Evolutionary conservation across 129 eudicot genomes (phyloP).

Genomic region (Saposhnikovia divaricata): DNA sequence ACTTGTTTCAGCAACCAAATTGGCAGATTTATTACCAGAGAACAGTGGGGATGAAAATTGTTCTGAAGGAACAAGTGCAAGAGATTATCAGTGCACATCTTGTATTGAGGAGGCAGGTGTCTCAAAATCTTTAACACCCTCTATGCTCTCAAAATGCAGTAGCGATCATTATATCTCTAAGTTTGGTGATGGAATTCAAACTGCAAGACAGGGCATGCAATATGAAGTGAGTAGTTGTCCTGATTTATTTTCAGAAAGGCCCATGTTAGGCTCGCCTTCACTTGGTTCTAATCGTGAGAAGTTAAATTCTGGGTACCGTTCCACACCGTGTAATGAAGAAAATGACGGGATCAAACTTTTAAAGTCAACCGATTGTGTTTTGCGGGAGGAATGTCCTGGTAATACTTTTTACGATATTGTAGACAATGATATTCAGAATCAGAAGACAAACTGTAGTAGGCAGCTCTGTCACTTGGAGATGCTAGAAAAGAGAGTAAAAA

Average conservation of each 20-base stretch:
- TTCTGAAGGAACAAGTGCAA: background rate
- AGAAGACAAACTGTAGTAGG: background rate
- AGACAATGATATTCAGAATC: background rate
- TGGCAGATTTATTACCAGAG: background rate
- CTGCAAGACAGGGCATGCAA: background rate
- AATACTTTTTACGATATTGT: slow-evolving; percentile 2
- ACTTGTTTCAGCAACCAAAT: background rate
- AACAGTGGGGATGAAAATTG: background rate
- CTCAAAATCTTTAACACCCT: background rate
- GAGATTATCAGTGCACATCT: background rate
- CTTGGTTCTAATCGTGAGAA: slow-evolving; percentile 4
- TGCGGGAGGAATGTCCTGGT: slow-evolving; percentile 1
- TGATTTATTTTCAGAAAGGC: background rate
- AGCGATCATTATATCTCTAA: background rate
- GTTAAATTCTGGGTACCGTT: background rate
- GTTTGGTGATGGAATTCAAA: background rate
- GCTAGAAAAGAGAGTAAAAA: slow-evolving; percentile 12
- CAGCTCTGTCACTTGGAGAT: slow-evolving; percentile 2
- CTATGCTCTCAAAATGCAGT: background rate
- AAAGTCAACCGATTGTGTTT: background rate
- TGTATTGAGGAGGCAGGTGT: background rate
- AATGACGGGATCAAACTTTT: background rate
- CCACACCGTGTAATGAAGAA: background rate
- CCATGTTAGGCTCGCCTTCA: slow-evolving; percentile 1
- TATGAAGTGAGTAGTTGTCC: background rate